Evolutionary conservation across 2,329 filamentous ascomycete species (phyloP).

Genomic region (Didymella pomorum): DNA sequence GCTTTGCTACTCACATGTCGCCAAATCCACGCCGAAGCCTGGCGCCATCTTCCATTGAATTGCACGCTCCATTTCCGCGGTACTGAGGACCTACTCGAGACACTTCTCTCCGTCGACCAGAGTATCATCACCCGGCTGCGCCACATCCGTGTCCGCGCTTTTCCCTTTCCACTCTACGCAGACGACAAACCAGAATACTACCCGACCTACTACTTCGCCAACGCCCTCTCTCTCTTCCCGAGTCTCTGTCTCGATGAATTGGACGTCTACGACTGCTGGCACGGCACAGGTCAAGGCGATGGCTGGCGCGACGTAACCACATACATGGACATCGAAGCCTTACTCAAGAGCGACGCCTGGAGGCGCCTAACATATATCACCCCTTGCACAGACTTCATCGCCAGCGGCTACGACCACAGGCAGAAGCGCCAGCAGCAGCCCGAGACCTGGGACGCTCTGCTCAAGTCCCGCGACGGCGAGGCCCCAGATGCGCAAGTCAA

Average conservation of each 20-base stretch:
- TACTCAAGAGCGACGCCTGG: constrained; percentile 46
- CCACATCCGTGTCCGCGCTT: constrained; percentile 42
- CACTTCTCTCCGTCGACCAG: constrained; percentile 42
- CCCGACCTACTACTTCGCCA: constrained; percentile 43
- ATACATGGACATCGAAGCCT: constrained; percentile 45
- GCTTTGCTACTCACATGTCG: constrained; percentile 44
- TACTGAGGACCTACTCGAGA: constrained; percentile 46
- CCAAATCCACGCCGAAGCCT: constrained; percentile 43
- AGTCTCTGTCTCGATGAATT: constrained; percentile 44
- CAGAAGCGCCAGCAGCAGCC: constrained; percentile 41
- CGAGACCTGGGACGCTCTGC: constrained; percentile 40
- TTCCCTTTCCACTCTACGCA: constrained; percentile 45
- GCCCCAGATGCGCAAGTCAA: constrained; percentile 41
- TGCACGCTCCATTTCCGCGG: constrained; percentile 44
- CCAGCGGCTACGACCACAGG: constrained; percentile 45
- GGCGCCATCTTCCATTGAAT: constrained; percentile 44
- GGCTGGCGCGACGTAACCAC: constrained; percentile 47
- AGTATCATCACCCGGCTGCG: constrained; percentile 44
- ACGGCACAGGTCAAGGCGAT: constrained; percentile 45
- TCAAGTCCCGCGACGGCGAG: constrained; percentile 44
- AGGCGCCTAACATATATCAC: constrained; percentile 44
- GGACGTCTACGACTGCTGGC: constrained; percentile 47
- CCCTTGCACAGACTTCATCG: constrained; percentile 47
- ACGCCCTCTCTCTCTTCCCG: constrained; percentile 43
- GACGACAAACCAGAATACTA: constrained; percentile 39